A percentile compares a stretch with the other conserved stretches of the same genome.
These are phyloP conservation scores for Sherardia arvensis DNA, from an alignment of 257 asterid genomes.

Conservation along the genomic window DNA sequence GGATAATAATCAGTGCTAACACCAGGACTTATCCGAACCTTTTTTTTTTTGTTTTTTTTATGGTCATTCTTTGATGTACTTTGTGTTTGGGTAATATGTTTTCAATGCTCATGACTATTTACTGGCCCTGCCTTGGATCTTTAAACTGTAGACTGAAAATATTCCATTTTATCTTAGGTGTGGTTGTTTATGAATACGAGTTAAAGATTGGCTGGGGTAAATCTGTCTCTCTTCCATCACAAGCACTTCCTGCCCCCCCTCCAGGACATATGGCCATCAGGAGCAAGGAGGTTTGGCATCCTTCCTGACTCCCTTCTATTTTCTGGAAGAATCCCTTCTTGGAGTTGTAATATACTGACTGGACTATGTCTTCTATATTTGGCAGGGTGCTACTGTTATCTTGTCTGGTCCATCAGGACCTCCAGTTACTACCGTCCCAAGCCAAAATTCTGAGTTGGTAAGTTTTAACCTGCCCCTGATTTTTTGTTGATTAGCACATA, in stretches of 20 bases:
- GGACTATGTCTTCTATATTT: constrained; percentile 17
- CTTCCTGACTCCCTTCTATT: not conserved
- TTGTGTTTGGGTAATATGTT: not conserved
- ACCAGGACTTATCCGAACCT: too few relatives aligned
- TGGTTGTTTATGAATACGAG: constrained; percentile 87
- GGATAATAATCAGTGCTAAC: not conserved
- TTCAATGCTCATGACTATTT: not conserved
- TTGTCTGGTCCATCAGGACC: constrained; percentile 91
- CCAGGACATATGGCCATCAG: constrained; percentile 99
- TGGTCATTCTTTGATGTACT: not conserved
- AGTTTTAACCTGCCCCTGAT: constrained; percentile 13
- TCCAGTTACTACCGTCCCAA: constrained; percentile 74
- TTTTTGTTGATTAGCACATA: not conserved
- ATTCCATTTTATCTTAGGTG: constrained; percentile 45
- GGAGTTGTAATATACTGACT: not conserved
- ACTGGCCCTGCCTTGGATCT: not conserved
- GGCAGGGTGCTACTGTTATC: constrained; percentile 89
- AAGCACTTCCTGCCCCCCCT: constrained; percentile 98
- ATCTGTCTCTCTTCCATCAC: constrained; percentile 95
- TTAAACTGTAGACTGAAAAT: not conserved
- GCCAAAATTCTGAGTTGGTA: constrained; percentile 91
- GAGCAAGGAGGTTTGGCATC: constrained; percentile 71
- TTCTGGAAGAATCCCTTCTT: not conserved
- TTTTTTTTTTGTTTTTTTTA: not conserved
- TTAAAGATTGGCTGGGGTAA: constrained; percentile 98